Evolutionary conservation across 2,329 filamentous ascomycete genomes (phyloP).

Genomic region (Epicoccum nigrum): DNA sequence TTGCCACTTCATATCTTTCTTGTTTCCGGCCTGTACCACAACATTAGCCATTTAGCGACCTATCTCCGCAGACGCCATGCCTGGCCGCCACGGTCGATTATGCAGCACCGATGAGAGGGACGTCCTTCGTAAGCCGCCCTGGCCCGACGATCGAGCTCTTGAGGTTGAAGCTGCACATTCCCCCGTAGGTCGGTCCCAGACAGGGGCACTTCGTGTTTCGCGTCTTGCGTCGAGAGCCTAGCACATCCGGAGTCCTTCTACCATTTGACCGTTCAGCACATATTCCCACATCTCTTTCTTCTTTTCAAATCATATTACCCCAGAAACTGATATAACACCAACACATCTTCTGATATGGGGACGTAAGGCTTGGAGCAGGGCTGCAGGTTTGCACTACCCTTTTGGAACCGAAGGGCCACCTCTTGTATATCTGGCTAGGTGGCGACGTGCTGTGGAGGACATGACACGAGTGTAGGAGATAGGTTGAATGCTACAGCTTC

Average conservation of each 20-base stretch:
- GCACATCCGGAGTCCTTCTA: conserved; percentile 18
- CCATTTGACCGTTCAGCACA: not conserved
- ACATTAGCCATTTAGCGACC: conserved; percentile 46
- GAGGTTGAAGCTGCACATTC: conserved; percentile 47
- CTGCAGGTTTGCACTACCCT: conserved; percentile 4
- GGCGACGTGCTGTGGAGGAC: not conserved
- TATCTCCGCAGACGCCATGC: conserved; percentile 44
- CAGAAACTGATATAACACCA: conserved; percentile 16
- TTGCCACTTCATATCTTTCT: conserved; percentile 13
- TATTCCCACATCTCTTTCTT: conserved; percentile 14
- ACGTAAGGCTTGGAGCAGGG: conserved; percentile 7
- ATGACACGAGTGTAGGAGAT: conserved; percentile 14
- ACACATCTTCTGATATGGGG: conserved; percentile 14
- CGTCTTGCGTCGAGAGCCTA: conserved; percentile 47
- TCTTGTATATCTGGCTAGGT: conserved; percentile 16
- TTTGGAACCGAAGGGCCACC: conserved; percentile 1
- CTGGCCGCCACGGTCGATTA: conserved; percentile 24
- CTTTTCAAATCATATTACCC: conserved; percentile 11
- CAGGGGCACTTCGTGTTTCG: conserved; percentile 12
- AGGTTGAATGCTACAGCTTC: conserved; percentile 17
- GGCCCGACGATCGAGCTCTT: conserved; percentile 36
- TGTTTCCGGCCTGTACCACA: conserved; percentile 43
- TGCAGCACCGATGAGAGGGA: conserved; percentile 53
- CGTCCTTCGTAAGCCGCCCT: conserved; percentile 19
- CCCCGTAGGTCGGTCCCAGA: conserved; percentile 10